Base-by-base conservation (phyloP, 305 asterid species). In the Petunia hybrid region DNA sequence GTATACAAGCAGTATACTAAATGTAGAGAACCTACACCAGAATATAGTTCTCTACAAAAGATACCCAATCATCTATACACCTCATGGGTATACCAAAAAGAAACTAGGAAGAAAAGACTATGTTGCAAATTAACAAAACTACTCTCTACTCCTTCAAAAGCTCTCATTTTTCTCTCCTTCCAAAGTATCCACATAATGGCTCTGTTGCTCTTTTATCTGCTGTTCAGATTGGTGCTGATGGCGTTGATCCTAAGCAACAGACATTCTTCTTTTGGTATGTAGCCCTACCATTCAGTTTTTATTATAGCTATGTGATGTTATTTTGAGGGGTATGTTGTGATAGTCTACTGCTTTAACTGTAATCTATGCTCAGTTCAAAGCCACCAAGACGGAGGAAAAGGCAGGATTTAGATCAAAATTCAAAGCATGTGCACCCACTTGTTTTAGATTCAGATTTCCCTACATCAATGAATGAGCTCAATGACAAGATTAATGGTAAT, bases 201-300 rank as follows among this genome's bases (percentile, higher is more conserved):
- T 22, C 31, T 22, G 0, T 22, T 74, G 45, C 79, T 74, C 35
- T 74, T 8, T 14, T 64, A 48, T 51, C 48, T 74, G 63, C 39
- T 74, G 63, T 53, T 85, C 97, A 97, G 99, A 84, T 87, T 79
- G 92, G 93, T 87, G 95, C 94, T 71, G 93, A 92, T 85, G 97
- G 97, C 53, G 95, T 91, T 86, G 98, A 97, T 87, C 98, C 97
- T 71, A 89, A 93, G 92, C 92, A 90, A 82, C 97, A 94, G 67
- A 92, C 97, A 5, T 94, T 97, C 88, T 85, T 85, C 91, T 89
- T 89, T 87, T 88, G 98, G 99, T 97, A 92, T 76, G 89, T 56
- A 76, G 46, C 1, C 31, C 74, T 74, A 41, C 64, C 78, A 69
- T 61, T 56, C 64, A 6, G 36, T 60, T 53, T 79, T 43, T 79